Conservation (phyloP, 2,329 filamentous ascomycete genomes). For the Teratosphaeria epicoccoides region DNA sequence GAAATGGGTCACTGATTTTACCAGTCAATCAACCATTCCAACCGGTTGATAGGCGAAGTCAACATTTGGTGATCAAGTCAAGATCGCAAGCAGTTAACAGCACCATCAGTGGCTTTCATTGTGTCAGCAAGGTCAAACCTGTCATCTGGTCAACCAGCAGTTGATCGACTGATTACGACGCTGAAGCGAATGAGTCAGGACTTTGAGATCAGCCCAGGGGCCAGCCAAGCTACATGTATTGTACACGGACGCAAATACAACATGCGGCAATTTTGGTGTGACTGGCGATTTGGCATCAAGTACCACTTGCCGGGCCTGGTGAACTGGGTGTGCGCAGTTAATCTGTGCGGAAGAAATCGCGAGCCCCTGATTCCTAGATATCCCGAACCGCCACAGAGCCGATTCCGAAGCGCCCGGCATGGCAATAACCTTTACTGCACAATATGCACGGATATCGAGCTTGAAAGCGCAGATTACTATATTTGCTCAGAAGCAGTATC, state of each 20-base stretch:
- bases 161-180: too few species aligned
- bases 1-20: too few species aligned
- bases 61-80: too few species aligned
- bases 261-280: neutral
- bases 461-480: neutral
- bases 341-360: neutral
- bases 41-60: too few species aligned
- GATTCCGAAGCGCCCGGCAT: neutral
- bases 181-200: too few species aligned
- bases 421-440: neutral
- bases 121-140: too few species aligned
- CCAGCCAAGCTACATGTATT: too few species aligned
- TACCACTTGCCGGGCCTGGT: neutral
- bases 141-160: too few species aligned
- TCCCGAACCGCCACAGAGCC: neutral
- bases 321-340: neutral
- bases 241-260: neutral
- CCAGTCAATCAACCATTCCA: too few species aligned
- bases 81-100: too few species aligned
- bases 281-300: neutral
- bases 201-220: too few species aligned
- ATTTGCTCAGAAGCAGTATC: neutral
- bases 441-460: neutral
- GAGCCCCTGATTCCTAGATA: neutral
- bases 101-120: too few species aligned